A percentile compares a stretch with the other conserved stretches of the same genome.
phyloP scores from a whole-genome alignment of 148 eudicot genomes.

The Persicaria maculosa region DNA sequence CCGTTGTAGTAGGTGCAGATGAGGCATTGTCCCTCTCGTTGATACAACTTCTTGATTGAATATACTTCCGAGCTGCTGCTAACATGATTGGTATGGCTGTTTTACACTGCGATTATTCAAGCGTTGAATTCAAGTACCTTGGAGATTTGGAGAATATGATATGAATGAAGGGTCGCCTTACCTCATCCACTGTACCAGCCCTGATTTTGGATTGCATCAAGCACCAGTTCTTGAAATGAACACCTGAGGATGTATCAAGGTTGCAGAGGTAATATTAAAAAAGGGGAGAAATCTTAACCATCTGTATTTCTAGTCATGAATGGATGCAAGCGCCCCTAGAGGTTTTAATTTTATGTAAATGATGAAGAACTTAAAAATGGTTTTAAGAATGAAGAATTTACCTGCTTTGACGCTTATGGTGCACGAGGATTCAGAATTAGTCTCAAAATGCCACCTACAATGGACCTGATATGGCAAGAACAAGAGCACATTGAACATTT shows the following conservation, averaged over 20 bases:
- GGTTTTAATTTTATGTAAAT: background rate
- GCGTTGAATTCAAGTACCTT: background rate
- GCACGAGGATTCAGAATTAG: constrained; percentile 51
- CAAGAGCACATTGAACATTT: background rate
- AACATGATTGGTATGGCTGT: constrained; percentile 62
- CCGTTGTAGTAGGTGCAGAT: background rate
- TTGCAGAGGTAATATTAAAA: background rate
- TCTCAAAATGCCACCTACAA: constrained; percentile 57
- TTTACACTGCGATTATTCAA: constrained; percentile 55
- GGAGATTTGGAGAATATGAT: background rate
- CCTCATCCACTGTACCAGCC: constrained; percentile 82
- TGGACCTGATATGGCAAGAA: constrained; percentile 45
- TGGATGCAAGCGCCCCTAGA: no score
- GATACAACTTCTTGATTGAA: constrained; percentile 33
- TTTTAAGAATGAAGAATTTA: constrained; percentile 19
- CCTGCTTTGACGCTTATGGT: constrained; percentile 64
- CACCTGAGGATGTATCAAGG: constrained; percentile 43
- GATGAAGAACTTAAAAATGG: background rate
- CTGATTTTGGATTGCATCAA: constrained; percentile 90
- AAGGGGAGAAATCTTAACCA: background rate
- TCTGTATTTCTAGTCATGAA: constrained; percentile 3
- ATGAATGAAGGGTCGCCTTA: constrained; percentile 17
- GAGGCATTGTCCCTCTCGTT: constrained; percentile 2
- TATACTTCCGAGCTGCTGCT: constrained; percentile 44
- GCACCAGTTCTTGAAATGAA: constrained; percentile 95